Base-by-base conservation (phyloP, 1,284 basidiomycete species). In the Cutaneotrichosporon cutaneum region DNA sequence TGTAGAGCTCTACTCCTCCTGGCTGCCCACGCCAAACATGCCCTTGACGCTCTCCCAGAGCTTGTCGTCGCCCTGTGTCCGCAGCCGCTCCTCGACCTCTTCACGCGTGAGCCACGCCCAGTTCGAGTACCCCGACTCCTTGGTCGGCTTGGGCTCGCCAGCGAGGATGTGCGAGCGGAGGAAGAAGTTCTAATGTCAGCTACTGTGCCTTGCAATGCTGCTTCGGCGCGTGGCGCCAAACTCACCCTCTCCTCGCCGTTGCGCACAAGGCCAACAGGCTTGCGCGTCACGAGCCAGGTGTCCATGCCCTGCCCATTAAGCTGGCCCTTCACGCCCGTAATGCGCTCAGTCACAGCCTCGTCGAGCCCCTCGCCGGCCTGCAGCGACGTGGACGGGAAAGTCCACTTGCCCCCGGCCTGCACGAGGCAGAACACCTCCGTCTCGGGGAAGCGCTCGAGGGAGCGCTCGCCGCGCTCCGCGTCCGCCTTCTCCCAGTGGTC, bases 401-500 rank as follows among this genome's bases (percentile, higher is more conserved):
- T 83, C 93, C 93, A 95, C 18, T 84, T 81, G 22, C 76, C 66
- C 61, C 83, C 81, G 57, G 82, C 82, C 68, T 86, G 84, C 18
- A 96, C 81, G 56, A 97, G 74, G 22, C 94, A 83, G 77, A 93
- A 97, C 16, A 98, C 78, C 72, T 95, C 95, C 55, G 92, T 84
- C 68, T 91, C 88, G 3, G 90, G 88, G 62, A 83, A 84, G 62
- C 94, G 83, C 78, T 97, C 90, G 69, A 97, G 80, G 72, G 88
- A 90, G 75, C 85, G 86, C 53, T 87, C 73, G 86, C 87, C 63
- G 69, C 81, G 57, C 39, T 51, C 66, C 39, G 54, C 59, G 63
- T 77, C 77, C 35, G 62, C 65, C 58, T 74, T 69, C 32, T 48
- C 69, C 73, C 74, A 72, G 44, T 72, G 62, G 66, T 72, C 66